Conservation (phyloP, 805 yeast genomes). For the Kuraishia molischiana region DNA sequence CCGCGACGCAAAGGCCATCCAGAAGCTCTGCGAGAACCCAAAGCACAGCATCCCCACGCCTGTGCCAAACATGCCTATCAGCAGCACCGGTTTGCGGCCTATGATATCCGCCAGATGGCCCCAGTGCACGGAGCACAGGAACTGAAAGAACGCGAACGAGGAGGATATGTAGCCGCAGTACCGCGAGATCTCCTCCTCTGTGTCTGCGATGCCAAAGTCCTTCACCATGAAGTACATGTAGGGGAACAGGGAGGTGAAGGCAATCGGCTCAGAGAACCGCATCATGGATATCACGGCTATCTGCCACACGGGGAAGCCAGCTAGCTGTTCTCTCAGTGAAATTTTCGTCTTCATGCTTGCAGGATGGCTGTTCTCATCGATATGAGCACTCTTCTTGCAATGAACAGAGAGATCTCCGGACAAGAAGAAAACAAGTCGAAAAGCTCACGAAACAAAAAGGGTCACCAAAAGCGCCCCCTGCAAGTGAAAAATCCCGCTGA, state of each 20-base stretch:
- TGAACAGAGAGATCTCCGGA: too few relatives aligned
- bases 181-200: constrained; percentile 42
- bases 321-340: constrained; percentile 37
- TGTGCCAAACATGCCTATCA: constrained; percentile 45
- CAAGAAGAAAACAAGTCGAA: too few relatives aligned
- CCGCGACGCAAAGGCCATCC: constrained; percentile 44
- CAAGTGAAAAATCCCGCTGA: too few relatives aligned
- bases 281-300: constrained; percentile 28
- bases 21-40: constrained; percentile 44
- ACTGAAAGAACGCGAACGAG: constrained; percentile 53
- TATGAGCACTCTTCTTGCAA: too few relatives aligned
- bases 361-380: not conserved
- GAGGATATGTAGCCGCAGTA: constrained; percentile 57
- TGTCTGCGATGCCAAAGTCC: constrained; percentile 41
- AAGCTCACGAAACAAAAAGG: too few relatives aligned
- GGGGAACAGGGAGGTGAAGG: constrained; percentile 56
- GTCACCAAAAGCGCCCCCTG: too few relatives aligned
- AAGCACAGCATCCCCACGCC: constrained; percentile 34
- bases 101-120: constrained; percentile 41
- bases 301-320: constrained; percentile 48
- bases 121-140: constrained; percentile 50
- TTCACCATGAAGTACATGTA: constrained; percentile 55
- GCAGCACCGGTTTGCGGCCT: constrained; percentile 47
- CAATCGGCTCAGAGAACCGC: constrained; percentile 52
- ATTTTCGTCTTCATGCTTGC: constrained; percentile 1